Evolutionary conservation across 495 filamentous ascomycete genomes (phyloP).

Genomic region (Pseudotulostoma volvatum): DNA sequence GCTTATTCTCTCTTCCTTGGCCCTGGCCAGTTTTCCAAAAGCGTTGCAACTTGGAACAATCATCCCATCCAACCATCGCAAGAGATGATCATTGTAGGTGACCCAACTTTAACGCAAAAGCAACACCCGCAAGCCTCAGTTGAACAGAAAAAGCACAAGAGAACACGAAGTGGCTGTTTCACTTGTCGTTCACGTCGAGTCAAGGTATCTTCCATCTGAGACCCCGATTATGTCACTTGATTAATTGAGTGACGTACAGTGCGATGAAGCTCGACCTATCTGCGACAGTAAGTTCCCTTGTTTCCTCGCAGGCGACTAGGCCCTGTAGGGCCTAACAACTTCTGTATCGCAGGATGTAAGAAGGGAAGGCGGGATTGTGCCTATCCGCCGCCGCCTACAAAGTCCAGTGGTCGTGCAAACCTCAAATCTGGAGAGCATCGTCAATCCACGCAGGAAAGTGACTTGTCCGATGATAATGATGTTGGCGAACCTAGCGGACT

Average conservation of each 20-base stretch:
- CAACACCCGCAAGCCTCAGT: slow-evolving; percentile 18
- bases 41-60: slow-evolving; percentile 23
- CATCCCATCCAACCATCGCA: not conserved
- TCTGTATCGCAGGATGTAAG: slow-evolving; percentile 43
- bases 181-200: slow-evolving; percentile 82
- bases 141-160: slow-evolving; percentile 83
- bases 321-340: too few species aligned
- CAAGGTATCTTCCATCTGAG: slow-evolving; percentile 40
- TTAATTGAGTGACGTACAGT: slow-evolving; percentile 28
- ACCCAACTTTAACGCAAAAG: slow-evolving; percentile 10
- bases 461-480: slow-evolving; percentile 33
- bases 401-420: slow-evolving; percentile 25
- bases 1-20: slow-evolving; percentile 22
- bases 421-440: slow-evolving; percentile 23
- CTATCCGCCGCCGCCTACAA: slow-evolving; percentile 56
- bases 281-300: slow-evolving; percentile 57
- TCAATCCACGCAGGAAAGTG: slow-evolving; percentile 29
- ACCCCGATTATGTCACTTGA: not conserved
- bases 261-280: slow-evolving; percentile 69
- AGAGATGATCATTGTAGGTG: not conserved
- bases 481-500: slow-evolving; percentile 32
- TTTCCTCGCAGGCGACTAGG: too few species aligned
- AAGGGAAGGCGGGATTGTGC: slow-evolving; percentile 74
- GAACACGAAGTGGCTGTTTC: slow-evolving; percentile 86
- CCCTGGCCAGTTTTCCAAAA: slow-evolving; percentile 23